Base-by-base conservation (phyloP, 2,329 filamentous ascomycete species). In the Talaromyces sp. region DNA sequence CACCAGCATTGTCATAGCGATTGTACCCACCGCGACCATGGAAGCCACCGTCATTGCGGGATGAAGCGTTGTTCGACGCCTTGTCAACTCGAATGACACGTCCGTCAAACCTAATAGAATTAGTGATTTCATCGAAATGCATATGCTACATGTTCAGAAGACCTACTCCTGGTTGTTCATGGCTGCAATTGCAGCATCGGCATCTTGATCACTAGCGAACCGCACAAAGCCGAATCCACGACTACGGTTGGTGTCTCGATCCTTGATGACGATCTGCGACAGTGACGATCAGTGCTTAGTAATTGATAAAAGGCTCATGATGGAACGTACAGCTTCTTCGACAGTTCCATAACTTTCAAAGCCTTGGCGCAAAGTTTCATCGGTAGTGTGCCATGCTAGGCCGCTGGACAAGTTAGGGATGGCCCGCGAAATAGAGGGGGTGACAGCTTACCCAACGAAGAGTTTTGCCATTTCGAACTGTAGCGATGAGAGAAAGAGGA, bases 351-450 rank as follows among this genome's bases (percentile, higher is more conserved):
- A 97, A 77, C 95, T 89, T 77, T 94, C 89, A 77, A 99, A 99
- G 79, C 96, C 96, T 74, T 89, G 82, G 73, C 91, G 89, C 68
- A 99, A 83, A 68, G 91, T 92, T 52, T 81, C 80, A 79, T 98
- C 94, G 78, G 96, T 92, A 67, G 95, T 99, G 82, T 97, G 93
- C 95, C 95, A 99, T 73, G 95, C 92, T 69, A 99, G 92, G 85
- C 95, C 95, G 74, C 94, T 96, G 73, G 60, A 66, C 52, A 63
- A 61, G 58, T 62, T 60, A 55, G 62, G 64, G 68, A n/a, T 9
- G 30, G 36, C n/a, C 23, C 27, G 23, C 12, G 8, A 28, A 27
- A 28, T 42, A 63, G 63, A 60, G 40, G 51, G 59, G 64, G 55
- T 31, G 61, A 50, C 27, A 36, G 64, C 59, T 64, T 84, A 96